Percentiles rank a stretch among this genome's conserved stretches.
Conservation (phyloP, 371 early-diverging fungal genomes). For the Mucor lusitanicus region DNA sequence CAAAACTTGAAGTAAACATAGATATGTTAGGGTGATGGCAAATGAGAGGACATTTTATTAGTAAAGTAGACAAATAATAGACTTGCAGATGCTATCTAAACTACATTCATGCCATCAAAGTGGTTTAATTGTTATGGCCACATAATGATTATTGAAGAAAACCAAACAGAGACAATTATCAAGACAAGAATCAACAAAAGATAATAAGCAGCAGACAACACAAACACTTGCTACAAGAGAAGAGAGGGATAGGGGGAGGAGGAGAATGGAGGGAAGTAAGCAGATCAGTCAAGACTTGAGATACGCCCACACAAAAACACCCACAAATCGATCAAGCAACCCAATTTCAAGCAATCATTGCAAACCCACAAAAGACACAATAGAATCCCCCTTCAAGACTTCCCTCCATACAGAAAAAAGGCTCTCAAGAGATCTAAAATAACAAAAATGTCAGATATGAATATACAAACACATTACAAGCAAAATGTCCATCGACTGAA, state of each 20-base stretch:
- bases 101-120: neutral
- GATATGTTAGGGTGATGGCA: too few relatives aligned
- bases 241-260: neutral
- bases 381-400: neutral
- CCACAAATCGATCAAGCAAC: neutral
- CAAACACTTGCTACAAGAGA: neutral
- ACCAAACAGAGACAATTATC: too few relatives aligned
- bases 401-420: neutral
- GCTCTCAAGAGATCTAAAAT: constrained; percentile 2
- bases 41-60: neutral
- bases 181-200: neutral
- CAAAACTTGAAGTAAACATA: neutral
- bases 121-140: neutral
- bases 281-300: neutral
- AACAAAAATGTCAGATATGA: neutral
- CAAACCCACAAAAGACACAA: neutral
- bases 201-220: neutral
- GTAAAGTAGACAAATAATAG: neutral
- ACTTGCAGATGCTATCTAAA: too few relatives aligned
- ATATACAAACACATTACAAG: neutral
- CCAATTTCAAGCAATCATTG: neutral
- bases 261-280: neutral
- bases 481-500: neutral
- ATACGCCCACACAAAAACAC: neutral
- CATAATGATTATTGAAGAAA: too few relatives aligned